Evolutionary conservation across 2,329 filamentous ascomycete genomes (phyloP).

Genomic region (Exophiala lecanii-corni): DNA sequence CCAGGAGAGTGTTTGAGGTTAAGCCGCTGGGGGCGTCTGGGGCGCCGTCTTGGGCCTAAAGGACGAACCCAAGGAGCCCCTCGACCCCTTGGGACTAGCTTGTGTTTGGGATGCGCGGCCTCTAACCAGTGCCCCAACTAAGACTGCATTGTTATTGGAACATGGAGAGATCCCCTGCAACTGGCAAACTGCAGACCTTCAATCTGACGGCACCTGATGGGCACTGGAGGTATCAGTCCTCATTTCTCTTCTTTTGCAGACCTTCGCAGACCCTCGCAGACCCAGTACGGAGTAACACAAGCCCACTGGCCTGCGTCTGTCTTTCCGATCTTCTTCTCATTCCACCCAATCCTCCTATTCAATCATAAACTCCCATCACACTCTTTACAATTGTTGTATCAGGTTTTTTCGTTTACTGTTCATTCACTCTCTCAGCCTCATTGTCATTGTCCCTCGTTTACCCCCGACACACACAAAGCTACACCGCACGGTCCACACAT

Average conservation of each 20-base stretch:
- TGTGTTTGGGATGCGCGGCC: conserved; percentile 14
- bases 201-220: too few relatives aligned
- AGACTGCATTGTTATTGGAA: too few relatives aligned
- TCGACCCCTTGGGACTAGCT: conserved; percentile 5
- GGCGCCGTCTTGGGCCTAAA: too few relatives aligned
- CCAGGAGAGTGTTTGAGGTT: not conserved
- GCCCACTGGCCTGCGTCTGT: too few relatives aligned
- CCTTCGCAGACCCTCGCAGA: too few relatives aligned
- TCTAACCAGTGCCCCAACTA: too few relatives aligned
- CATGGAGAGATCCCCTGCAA: too few relatives aligned
- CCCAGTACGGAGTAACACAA: too few relatives aligned
- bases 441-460: conserved; percentile 12
- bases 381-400: conserved; percentile 18
- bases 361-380: conserved; percentile 8
- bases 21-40: not conserved
- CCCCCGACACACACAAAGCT: too few relatives aligned
- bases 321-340: conserved; percentile 10
- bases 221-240: too few relatives aligned
- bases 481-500: conserved; percentile 3
- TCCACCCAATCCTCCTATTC: conserved; percentile 2
- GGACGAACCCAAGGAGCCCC: not conserved
- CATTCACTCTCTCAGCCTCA: conserved; percentile 10
- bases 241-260: too few relatives aligned
- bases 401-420: conserved; percentile 10
- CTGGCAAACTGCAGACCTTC: too few relatives aligned